A percentile compares a stretch with the other conserved stretches of the same genome.
These are phyloP conservation scores for Malus asiatica DNA, from an alignment of 306 rosid species.

Conservation along the genomic window DNA sequence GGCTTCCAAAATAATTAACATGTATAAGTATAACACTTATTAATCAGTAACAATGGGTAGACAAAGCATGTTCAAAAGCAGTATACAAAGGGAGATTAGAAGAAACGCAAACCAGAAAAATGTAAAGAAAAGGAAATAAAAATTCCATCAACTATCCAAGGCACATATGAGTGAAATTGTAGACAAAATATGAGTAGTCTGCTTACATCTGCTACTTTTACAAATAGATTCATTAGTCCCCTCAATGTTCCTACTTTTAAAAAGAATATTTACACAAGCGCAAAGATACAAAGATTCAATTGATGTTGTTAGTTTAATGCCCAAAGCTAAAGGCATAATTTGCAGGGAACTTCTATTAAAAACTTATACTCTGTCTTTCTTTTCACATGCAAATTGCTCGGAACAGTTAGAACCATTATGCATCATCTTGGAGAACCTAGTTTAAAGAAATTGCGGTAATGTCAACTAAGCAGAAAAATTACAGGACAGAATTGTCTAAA, in stretches of 20 bases:
- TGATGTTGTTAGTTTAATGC: neutral
- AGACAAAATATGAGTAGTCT: neutral
- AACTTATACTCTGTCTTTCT: neutral
- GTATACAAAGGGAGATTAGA: neutral
- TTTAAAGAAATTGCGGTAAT: neutral
- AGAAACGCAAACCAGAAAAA: neutral
- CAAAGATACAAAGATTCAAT: neutral
- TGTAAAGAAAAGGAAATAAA: neutral
- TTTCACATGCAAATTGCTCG: neutral
- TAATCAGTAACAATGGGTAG: neutral
- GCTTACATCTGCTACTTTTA: neutral
- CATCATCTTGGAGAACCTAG: neutral
- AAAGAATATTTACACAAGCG: neutral
- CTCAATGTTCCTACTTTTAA: neutral
- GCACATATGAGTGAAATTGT: neutral
- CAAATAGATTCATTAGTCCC: neutral
- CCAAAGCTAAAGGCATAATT: neutral
- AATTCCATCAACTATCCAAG: neutral
- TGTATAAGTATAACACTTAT: neutral
- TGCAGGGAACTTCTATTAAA: neutral
- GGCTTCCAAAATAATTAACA: neutral
- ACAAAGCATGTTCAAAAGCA: neutral
- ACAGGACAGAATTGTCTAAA: constrained; percentile 2
- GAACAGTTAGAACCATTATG: neutral
- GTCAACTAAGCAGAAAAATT: neutral